phyloP scores from a whole-genome alignment of 2,329 filamentous ascomycete genomes.

The Thermothelomyces thermophilus region DNA sequence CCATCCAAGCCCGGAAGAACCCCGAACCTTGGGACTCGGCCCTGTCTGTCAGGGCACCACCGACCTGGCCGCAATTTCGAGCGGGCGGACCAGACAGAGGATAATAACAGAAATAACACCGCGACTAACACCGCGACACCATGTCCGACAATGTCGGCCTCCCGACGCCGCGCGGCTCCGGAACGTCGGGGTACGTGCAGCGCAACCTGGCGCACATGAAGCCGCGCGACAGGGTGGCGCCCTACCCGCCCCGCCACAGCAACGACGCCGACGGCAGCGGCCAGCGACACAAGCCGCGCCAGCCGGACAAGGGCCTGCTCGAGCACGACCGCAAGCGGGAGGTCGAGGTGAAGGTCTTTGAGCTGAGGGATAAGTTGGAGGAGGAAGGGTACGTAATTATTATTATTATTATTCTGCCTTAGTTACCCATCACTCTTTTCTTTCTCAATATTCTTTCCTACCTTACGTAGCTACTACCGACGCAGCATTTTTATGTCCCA shows the following conservation, averaged over 20 bases:
- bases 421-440: neutral
- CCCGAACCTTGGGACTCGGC: neutral
- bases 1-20: too few species aligned
- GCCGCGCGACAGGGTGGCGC: conserved; percentile 72
- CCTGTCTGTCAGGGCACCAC: too few species aligned
- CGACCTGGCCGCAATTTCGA: too few species aligned
- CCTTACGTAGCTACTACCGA: too few species aligned
- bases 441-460: too few species aligned
- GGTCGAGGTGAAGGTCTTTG: conserved; percentile 89
- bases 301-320: conserved; percentile 86
- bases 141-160: conserved; percentile 99
- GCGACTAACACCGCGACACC: too few species aligned
- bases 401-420: neutral
- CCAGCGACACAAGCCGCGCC: conserved; percentile 66
- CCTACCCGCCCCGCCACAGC: conserved; percentile 58
- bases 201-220: conserved; percentile 85
- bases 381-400: conserved; percentile 65
- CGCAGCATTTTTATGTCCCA: too few species aligned
- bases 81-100: too few species aligned
- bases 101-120: too few species aligned
- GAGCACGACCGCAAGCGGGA: conserved; percentile 89
- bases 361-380: conserved; percentile 83
- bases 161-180: conserved; percentile 85
- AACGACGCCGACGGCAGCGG: conserved; percentile 49
- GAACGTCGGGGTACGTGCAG: conserved; percentile 96